A percentile compares a stretch with the other conserved stretches of the same genome.
Conservation (phyloP, 2,329 filamentous ascomycete genomes). For the Madurella mycetomatis region DNA sequence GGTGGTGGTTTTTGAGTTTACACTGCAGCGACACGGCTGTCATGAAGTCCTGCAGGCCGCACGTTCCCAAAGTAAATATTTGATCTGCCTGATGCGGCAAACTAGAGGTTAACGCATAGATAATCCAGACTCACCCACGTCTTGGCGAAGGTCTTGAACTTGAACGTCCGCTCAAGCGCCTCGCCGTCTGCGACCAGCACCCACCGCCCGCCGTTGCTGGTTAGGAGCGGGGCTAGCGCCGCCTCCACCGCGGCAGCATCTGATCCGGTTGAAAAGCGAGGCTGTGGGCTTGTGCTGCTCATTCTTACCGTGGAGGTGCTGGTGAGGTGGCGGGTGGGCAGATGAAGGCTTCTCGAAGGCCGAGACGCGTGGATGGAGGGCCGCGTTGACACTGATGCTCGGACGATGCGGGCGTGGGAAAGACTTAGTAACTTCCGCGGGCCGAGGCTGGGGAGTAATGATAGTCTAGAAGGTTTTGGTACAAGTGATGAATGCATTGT, state of each 20-base stretch:
- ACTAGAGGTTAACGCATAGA: conserved; percentile 35
- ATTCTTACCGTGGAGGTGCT: not conserved
- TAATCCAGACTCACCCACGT: conserved; percentile 43
- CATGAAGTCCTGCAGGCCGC: conserved; percentile 61
- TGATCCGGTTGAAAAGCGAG: conserved; percentile 43
- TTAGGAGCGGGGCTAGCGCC: conserved; percentile 35
- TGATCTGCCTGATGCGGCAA: too few species aligned
- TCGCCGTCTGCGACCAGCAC: conserved; percentile 45
- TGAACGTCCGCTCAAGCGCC: conserved; percentile 56
- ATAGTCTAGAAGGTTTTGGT: not conserved
- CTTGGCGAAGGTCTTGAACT: conserved; percentile 62
- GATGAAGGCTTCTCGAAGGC: not conserved
- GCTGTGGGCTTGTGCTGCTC: conserved; percentile 5
- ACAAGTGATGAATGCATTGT: conserved; percentile 4
- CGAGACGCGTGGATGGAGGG: not conserved
- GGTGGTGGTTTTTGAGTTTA: conserved; percentile 65
- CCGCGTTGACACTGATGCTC: not conserved
- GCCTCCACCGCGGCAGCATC: conserved; percentile 36
- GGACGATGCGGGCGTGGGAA: not conserved
- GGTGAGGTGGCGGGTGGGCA: not conserved
- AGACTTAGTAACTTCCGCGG: not conserved
- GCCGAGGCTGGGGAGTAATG: not conserved
- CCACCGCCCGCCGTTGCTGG: conserved; percentile 43
- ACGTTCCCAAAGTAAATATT: too few species aligned
- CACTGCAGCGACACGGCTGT: conserved; percentile 65